Percentiles rank a stretch among this genome's conserved stretches.
Conservation (phyloP, 345 rosid genomes). For the Populus ilicifolia region DNA sequence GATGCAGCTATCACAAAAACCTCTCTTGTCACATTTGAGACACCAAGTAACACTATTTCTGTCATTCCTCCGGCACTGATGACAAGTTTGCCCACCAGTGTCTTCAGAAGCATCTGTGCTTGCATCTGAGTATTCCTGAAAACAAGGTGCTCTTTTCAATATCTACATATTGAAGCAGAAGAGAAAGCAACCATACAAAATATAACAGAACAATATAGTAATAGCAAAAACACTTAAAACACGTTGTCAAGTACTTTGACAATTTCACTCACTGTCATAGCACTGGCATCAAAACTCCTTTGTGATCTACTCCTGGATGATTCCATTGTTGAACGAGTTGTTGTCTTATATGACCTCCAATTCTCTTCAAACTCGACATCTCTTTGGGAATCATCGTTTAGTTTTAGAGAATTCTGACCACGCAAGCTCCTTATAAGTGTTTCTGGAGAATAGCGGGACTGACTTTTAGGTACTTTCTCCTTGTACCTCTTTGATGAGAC, state of each 20-base stretch:
- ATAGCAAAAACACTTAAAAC: background rate
- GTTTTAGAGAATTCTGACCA: conserved; percentile 36
- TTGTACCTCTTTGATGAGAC: conserved; percentile 43
- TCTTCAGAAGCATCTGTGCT: conserved; percentile 67
- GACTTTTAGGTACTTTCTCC: conserved; percentile 43
- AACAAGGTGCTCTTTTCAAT: conserved; percentile 17
- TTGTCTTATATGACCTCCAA: conserved; percentile 53
- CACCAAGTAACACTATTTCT: conserved; percentile 67
- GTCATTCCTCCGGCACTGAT: conserved; percentile 73
- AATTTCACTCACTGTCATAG: conserved; percentile 42
- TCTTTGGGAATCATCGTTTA: conserved; percentile 47
- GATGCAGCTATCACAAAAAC: conserved; percentile 76
- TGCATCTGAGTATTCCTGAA: conserved; percentile 71
- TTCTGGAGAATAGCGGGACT: conserved; percentile 51
- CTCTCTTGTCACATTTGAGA: conserved; percentile 74
- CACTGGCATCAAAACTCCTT: conserved; percentile 52
- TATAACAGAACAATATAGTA: conserved; percentile 6
- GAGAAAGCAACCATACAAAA: background rate
- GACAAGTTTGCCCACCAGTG: conserved; percentile 69
- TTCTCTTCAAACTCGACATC: conserved; percentile 63
- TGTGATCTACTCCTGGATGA: conserved; percentile 59
- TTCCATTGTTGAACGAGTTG: conserved; percentile 49
- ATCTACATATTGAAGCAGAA: background rate
- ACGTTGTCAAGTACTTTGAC: background rate
- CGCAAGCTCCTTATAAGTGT: conserved; percentile 44